Evolutionary conservation across 2,329 filamentous ascomycete species (phyloP).

Genomic region (Dactylellina parvicollis): DNA sequence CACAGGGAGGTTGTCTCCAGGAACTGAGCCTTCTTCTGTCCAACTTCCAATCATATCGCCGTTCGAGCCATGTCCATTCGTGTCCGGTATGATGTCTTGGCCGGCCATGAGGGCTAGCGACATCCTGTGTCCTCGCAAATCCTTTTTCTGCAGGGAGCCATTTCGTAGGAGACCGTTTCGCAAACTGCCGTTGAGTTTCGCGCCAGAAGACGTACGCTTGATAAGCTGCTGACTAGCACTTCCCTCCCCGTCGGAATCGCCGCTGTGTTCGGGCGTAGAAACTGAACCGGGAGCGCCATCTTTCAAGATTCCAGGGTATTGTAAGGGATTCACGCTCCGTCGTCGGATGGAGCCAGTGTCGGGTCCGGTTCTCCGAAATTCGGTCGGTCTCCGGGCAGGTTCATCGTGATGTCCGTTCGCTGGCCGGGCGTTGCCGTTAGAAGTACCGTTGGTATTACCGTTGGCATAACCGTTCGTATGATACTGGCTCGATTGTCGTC

Average conservation of each 20-base stretch:
- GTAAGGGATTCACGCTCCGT: conserved; percentile 22
- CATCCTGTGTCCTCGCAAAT: conserved; percentile 19
- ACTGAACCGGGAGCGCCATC: conserved; percentile 26
- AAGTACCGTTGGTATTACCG: conserved; percentile 10
- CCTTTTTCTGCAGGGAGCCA: conserved; percentile 30
- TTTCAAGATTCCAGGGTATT: conserved; percentile 3
- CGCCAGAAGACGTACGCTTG: conserved; percentile 26
- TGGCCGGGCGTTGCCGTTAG: conserved; percentile 23
- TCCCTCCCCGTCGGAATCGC: conserved; percentile 40
- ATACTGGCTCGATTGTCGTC: conserved; percentile 48
- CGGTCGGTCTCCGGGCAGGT: conserved; percentile 18
- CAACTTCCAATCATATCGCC: conserved; percentile 22
- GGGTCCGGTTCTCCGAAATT: conserved; percentile 36
- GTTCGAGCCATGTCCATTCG: conserved; percentile 3
- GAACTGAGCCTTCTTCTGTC: conserved; percentile 64
- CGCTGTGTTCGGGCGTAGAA: conserved; percentile 43
- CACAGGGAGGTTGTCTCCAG: conserved; percentile 58
- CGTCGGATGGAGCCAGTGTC: conserved; percentile 40
- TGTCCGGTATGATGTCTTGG: conserved; percentile 30
- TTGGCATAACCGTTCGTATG: conserved; percentile 34
- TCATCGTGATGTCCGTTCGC: conserved; percentile 44
- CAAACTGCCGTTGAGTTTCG: conserved; percentile 19
- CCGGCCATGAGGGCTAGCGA: conserved; percentile 22
- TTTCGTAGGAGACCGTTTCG: conserved; percentile 41
- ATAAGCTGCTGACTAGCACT: conserved; percentile 31